Percentiles rank a stretch among this genome's conserved stretches.
phyloP scores from a whole-genome alignment of 164 flowering plant genomes.

The Magnolia officinalis region DNA sequence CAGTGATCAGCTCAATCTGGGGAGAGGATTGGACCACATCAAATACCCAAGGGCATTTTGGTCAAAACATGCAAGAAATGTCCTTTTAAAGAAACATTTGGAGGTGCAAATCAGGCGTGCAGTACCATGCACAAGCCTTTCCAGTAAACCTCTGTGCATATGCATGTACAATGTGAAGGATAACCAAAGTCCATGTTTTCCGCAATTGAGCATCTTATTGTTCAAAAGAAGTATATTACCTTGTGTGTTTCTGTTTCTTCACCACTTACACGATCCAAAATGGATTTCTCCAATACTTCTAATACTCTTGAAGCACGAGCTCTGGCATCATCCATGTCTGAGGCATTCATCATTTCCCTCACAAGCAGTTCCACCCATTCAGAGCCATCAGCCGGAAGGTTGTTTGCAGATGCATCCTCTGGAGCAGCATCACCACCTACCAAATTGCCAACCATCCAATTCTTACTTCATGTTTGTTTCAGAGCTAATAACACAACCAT shows the following conservation, averaged over 20 bases:
- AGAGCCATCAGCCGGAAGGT: constrained; percentile 51
- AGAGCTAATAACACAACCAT: too few species aligned
- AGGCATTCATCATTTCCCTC: constrained; percentile 67
- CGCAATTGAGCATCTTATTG: not conserved
- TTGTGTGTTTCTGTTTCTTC: constrained; percentile 47
- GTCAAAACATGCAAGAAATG: too few species aligned
- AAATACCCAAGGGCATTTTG: too few species aligned
- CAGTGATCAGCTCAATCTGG: too few species aligned
- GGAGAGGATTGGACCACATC: too few species aligned
- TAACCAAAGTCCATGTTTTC: not conserved
- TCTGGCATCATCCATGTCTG: constrained; percentile 71
- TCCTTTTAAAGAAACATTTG: too few species aligned
- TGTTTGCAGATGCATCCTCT: constrained; percentile 21
- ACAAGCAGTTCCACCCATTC: constrained; percentile 90
- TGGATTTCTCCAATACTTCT: constrained; percentile 65
- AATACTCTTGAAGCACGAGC: constrained; percentile 62
- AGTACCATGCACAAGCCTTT: not conserved
- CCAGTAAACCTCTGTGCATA: not conserved
- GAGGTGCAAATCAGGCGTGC: not conserved
- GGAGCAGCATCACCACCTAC: constrained; percentile 30
- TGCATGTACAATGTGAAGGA: not conserved
- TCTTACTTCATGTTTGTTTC: not conserved
- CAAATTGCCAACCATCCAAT: constrained; percentile 5
- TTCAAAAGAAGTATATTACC: constrained; percentile 28
- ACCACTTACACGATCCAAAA: constrained; percentile 37